Conservation (phyloP, 148 eudicot species). For the Nyssa sinensis region DNA sequence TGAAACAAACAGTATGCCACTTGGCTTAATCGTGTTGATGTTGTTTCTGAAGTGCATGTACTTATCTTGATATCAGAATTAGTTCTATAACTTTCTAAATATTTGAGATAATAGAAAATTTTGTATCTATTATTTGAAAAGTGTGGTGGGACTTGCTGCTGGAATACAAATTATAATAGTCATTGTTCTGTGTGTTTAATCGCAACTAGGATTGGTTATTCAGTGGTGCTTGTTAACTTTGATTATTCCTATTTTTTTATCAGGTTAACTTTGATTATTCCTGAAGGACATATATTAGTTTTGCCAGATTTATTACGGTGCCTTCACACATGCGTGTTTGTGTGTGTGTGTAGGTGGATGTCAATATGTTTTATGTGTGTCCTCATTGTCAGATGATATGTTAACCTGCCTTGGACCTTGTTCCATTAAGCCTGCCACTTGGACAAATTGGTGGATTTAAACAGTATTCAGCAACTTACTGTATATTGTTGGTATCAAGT, state of each 20-base stretch:
- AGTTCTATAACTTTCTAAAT: neutral
- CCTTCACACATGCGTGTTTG: too few species aligned
- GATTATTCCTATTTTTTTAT: neutral
- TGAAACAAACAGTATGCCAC: conserved; percentile 11
- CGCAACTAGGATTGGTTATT: neutral
- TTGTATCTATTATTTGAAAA: neutral
- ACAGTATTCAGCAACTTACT: too few species aligned
- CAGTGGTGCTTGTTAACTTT: too few species aligned
- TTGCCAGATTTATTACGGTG: too few species aligned
- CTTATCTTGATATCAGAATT: conserved; percentile 1
- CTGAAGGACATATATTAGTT: too few species aligned
- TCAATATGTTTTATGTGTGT: too few species aligned
- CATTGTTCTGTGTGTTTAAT: neutral
- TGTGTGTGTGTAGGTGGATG: neutral
- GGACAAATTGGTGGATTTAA: too few species aligned
- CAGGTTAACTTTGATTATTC: too few species aligned
- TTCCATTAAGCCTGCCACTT: too few species aligned
- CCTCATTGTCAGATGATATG: too few species aligned
- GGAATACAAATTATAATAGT: neutral
- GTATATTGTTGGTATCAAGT: neutral
- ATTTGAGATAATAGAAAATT: neutral
- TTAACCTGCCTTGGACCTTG: neutral
- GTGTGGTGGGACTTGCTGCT: neutral
- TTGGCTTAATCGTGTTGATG: conserved; percentile 11
- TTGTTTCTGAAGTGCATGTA: conserved; percentile 3